Conservation (phyloP, 352 stramenopile species). For the Globisporangium paddicum region DNA sequence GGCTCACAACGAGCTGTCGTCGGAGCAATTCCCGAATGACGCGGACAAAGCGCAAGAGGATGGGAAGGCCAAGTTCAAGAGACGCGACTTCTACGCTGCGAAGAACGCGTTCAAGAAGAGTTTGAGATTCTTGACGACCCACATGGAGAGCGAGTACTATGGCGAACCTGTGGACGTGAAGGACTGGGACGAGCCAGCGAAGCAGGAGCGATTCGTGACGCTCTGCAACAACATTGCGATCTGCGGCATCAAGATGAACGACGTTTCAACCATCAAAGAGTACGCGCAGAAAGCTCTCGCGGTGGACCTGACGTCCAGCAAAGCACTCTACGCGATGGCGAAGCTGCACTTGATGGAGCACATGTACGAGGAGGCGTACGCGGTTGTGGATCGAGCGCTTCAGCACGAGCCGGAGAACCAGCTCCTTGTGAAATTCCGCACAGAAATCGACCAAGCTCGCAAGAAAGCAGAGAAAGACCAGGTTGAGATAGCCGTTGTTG, state of each 20-base stretch:
- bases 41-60: conserved; percentile 47
- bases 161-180: conserved; percentile 22
- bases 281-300: conserved; percentile 56
- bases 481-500: conserved; percentile 28
- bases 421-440: conserved; percentile 41
- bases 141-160: conserved; percentile 48
- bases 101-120: conserved; percentile 64
- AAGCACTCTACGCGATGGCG: conserved; percentile 66
- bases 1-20: conserved; percentile 11
- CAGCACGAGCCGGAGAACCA: conserved; percentile 35
- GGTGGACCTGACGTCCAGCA: conserved; percentile 36
- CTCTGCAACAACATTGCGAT: conserved; percentile 76
- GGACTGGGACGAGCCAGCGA: conserved; percentile 40
- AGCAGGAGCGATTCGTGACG: conserved; percentile 48
- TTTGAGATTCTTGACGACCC: conserved; percentile 28
- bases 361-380: conserved; percentile 39
- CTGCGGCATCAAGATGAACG: conserved; percentile 66
- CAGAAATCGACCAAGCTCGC: conserved; percentile 37
- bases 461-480: conserved; percentile 23
- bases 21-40: conserved; percentile 23
- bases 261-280: conserved; percentile 44
- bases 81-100: conserved; percentile 56
- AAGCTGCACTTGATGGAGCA: conserved; percentile 68
- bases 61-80: conserved; percentile 62
- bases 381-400: conserved; percentile 34